Evolutionary conservation across 1,139 yeast species (phyloP).

Genomic region (Pichia terricola): DNA sequence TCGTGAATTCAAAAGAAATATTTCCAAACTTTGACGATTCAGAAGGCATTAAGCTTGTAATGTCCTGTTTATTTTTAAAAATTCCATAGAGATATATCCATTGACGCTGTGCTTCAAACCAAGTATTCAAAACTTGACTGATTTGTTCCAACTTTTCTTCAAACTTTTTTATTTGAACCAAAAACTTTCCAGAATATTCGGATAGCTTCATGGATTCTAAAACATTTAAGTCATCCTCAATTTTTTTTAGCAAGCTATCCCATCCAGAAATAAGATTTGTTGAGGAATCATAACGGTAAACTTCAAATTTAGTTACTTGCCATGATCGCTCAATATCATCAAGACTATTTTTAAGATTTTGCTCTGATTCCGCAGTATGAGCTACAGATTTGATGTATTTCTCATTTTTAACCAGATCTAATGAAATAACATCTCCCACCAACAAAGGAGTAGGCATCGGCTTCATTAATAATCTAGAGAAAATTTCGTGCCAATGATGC

Average conservation of each 20-base stretch:
- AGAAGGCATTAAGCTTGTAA: constrained; percentile 53
- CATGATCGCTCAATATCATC: constrained; percentile 39
- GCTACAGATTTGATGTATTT: constrained; percentile 39
- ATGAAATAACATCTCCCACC: constrained; percentile 50
- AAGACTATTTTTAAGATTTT: constrained; percentile 47
- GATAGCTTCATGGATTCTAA: constrained; percentile 69
- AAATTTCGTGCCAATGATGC: constrained; percentile 63
- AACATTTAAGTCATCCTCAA: constrained; percentile 52
- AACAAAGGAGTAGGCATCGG: constrained; percentile 20
- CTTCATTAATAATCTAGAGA: constrained; percentile 22
- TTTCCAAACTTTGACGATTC: constrained; percentile 64
- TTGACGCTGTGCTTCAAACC: constrained; percentile 84
- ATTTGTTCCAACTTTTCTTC: constrained; percentile 48
- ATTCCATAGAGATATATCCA: constrained; percentile 85
- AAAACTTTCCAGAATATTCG: constrained; percentile 51
- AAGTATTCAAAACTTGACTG: constrained; percentile 47
- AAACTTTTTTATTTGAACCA: constrained; percentile 45
- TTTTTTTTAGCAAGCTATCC: constrained; percentile 51
- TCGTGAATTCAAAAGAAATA: constrained; percentile 52
- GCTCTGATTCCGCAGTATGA: constrained; percentile 66
- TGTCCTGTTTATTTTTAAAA: constrained; percentile 51
- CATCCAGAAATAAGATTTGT: constrained; percentile 59
- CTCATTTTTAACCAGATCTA: constrained; percentile 42
- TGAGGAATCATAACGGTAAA: constrained; percentile 45
- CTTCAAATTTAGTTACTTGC: constrained; percentile 39